Evolutionary conservation across 2,329 filamentous ascomycete species (phyloP).

Genomic region (Penicillium concentricum): DNA sequence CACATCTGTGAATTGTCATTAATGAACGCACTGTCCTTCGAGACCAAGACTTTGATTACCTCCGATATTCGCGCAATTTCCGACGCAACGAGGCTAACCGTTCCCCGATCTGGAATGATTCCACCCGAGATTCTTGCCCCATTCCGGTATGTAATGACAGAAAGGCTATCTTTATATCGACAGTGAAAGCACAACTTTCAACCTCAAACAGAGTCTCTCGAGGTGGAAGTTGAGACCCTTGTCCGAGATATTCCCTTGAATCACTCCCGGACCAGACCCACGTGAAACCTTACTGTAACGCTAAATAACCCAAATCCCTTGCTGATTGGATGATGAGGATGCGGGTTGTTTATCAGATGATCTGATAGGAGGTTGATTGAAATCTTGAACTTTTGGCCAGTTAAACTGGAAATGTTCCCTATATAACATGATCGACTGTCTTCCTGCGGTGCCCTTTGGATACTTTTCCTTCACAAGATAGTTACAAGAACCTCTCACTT

Average conservation of each 20-base stretch:
- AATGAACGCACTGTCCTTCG: not conserved
- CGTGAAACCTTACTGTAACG: not conserved
- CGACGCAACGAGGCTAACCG: not conserved
- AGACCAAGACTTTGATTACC: not conserved
- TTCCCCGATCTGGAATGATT: not conserved
- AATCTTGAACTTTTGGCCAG: not conserved
- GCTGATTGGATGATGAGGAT: not conserved
- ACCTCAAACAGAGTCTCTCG: too few relatives aligned
- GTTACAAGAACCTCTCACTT: too few relatives aligned
- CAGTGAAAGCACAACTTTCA: too few relatives aligned
- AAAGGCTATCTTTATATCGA: too few relatives aligned
- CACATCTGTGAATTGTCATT: not conserved
- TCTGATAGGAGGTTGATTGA: slow-evolving; percentile 9
- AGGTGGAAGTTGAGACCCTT: not conserved
- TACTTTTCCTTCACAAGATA: not conserved
- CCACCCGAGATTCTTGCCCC: not conserved
- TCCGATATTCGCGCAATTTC: slow-evolving; percentile 1
- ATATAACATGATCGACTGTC: not conserved
- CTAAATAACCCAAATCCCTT: not conserved
- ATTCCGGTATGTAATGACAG: not conserved
- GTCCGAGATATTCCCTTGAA: not conserved
- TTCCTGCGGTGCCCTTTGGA: not conserved
- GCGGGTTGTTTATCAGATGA: slow-evolving; percentile 11
- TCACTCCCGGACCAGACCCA: not conserved
- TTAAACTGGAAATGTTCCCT: not conserved